Base-by-base conservation (phyloP, 257 asterid genomes). In the Knoxia roxburghii region DNA sequence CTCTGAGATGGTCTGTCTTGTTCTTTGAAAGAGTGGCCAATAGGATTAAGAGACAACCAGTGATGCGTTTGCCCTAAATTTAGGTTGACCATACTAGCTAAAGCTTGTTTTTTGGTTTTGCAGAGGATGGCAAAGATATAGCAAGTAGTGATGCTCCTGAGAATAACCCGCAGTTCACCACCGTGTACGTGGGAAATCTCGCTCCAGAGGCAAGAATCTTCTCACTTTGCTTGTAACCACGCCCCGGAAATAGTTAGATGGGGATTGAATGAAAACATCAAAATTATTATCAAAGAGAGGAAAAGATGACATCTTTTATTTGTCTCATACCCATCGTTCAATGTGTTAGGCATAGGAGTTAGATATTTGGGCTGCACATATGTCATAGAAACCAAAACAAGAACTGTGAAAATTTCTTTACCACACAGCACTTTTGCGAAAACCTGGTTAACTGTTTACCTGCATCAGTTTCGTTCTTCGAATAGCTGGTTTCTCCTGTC, bases 101-200 rank as follows among this genome's bases (percentile, higher is more conserved):
- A 9, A 64, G 59, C 32, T 61, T 17, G 26, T 64, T 57, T 78
- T 68, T 37, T 52, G 23, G 48, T 61, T 71, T 79, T 75, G 81
- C 86, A 85, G 98, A 89, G 57, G 96, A 91, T 68, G 90, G 86
- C 73, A 89, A 85, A 72, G 98, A 89, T 74, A 80, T 78, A 60
- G 80, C 85, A 71, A 84, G 77, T 64, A 76, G 69, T 75, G 96
- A 87, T 71, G 93, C 93, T 79, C 98, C 96, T 24, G 96, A 92
- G 83, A 92, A 83, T 62, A 92, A 89, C 72, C 98, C 95, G 60
- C 95, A 79, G 62, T 92, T 67, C 74, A 92, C 96, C 46, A 92
- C 98, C 21, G 96, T 92, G 56, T 92, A 92, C 72, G 96, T 87
- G 21, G 98, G 98, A 57, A 92, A 92, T 81, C 90, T 92, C 69